phyloP scores from a whole-genome alignment of 805 yeast species.

The Maudiozyma saulgeensis region DNA sequence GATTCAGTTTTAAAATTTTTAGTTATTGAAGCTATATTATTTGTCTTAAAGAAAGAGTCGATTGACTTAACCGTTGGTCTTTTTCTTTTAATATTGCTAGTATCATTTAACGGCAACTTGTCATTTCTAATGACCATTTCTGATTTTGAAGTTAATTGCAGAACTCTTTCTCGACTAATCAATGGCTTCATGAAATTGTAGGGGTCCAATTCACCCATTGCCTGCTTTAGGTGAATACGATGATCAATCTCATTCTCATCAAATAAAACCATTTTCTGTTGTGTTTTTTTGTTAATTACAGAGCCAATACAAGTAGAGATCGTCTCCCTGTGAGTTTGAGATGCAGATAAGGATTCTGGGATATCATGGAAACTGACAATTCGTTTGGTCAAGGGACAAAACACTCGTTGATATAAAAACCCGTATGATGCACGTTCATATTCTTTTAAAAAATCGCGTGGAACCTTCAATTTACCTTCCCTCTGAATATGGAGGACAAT shows the following conservation, averaged over 20 bases:
- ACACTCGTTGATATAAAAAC: conserved; percentile 79
- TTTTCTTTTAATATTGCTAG: neutral
- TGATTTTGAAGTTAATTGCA: conserved; percentile 23
- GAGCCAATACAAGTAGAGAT: conserved; percentile 20
- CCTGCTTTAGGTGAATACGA: conserved; percentile 44
- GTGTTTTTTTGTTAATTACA: conserved; percentile 17
- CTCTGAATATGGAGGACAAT: conserved; percentile 47
- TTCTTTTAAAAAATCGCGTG: conserved; percentile 49
- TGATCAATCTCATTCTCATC: conserved; percentile 31
- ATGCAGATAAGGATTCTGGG: conserved; percentile 30
- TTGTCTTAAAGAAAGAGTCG: conserved; percentile 17
- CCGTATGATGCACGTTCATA: conserved; percentile 63
- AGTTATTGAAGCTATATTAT: neutral
- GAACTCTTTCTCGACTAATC: conserved; percentile 24
- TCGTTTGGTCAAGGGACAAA: conserved; percentile 44
- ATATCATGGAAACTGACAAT: conserved; percentile 54
- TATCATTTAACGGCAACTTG: neutral
- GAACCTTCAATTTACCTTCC: conserved; percentile 51
- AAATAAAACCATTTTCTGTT: conserved; percentile 16
- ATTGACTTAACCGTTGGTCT: conserved; percentile 5
- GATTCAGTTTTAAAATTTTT: neutral
- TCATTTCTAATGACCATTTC: neutral
- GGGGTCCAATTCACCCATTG: conserved; percentile 63
- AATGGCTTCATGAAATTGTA: conserved; percentile 29
- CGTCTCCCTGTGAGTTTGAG: conserved; percentile 4